Evolutionary conservation across 805 yeast species (phyloP), one percentile per base, ranked within the genome.

Genomic region (Cyberlindnera veronae): DNA sequence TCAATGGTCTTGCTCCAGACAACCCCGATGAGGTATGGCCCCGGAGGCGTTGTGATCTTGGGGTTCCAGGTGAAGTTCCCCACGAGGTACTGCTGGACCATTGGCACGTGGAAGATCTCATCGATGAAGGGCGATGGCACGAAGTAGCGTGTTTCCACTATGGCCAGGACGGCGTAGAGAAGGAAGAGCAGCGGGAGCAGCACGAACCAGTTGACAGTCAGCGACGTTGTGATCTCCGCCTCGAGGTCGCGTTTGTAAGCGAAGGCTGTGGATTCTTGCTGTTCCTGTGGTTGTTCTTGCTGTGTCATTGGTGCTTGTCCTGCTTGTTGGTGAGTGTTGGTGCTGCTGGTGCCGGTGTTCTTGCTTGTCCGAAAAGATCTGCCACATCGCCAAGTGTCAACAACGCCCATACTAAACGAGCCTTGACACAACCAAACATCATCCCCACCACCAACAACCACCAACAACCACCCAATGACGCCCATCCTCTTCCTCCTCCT

Each of bases 11-110:
- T 54, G 16, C 64, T 50, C 50, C 62, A 64, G 1, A 64, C 7
- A 49, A 60, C 64, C 2, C 75, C 74, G 11, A 79, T 46, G 3
- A 70, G 36, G 57, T 93, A 91, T 14, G 91, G 66, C 0, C 98
- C 99, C 1, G 98, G 98, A 1, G 99, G 99, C 0, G 99, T 93
- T 2, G 99, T 91, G 57, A 93, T 88, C 57, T 91, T 90, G 11
- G 79, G 72, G 60, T 93, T 88, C 96, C 96, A 89, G 1, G 65
- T 53, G 64, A 79, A 88, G 37, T 77, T 66, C 11, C 82, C 83
- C 2, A 58, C 50, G 44, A 87, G 74, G 55, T 84, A 89, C 34
- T 67, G 70, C 42, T 76, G 70, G 6, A 95, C 79, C 67, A 93
- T 98, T 7, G 79, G 77, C 17, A 86, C 69, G 58, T 93, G 99